phyloP scores from a whole-genome alignment of 768 basidiomycete genomes.

The Leccinum variicolor region DNA sequence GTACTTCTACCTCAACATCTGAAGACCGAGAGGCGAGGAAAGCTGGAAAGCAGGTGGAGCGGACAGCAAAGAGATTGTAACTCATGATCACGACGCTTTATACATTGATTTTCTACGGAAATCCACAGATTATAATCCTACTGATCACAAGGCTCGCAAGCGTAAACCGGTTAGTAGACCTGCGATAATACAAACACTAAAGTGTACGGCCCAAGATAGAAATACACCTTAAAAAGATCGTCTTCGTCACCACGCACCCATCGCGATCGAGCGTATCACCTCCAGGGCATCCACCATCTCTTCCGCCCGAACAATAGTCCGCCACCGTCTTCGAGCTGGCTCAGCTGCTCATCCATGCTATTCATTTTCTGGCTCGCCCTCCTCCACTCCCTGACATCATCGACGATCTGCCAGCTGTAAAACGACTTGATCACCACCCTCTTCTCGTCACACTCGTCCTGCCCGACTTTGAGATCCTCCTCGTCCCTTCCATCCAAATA shows the following conservation, averaged over 20 bases:
- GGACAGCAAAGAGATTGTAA: slow-evolving; percentile 29
- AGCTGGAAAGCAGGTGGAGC: slow-evolving; percentile 32
- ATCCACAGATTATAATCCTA: slow-evolving; percentile 15
- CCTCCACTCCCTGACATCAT: slow-evolving; percentile 64
- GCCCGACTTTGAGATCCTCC: slow-evolving; percentile 62
- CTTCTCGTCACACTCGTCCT: slow-evolving; percentile 70
- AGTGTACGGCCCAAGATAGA: slow-evolving; percentile 27
- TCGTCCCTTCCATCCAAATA: slow-evolving; percentile 71
- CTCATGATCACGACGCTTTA: slow-evolving; percentile 3
- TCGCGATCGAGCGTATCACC: slow-evolving; percentile 55
- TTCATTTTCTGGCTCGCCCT: slow-evolving; percentile 42
- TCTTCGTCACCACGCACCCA: slow-evolving; percentile 36
- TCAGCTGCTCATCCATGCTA: slow-evolving; percentile 33
- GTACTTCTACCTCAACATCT: slow-evolving; percentile 18
- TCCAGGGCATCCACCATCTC: slow-evolving; percentile 44
- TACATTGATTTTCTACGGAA: slow-evolving; percentile 13
- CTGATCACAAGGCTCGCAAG: slow-evolving; percentile 11
- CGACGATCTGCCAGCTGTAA: slow-evolving; percentile 84
- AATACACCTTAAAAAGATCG: slow-evolving; percentile 20
- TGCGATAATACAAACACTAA: slow-evolving; percentile 19
- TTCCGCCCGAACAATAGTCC: slow-evolving; percentile 11
- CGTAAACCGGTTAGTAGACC: slow-evolving; percentile 10
- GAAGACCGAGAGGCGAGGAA: slow-evolving; percentile 26
- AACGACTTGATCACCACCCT: slow-evolving; percentile 81
- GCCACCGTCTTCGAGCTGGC: slow-evolving; percentile 29